Evolutionary conservation across 305 asterid species (phyloP), one percentile per base, ranked within the genome.

Genomic region (Fraxinus platypoda): DNA sequence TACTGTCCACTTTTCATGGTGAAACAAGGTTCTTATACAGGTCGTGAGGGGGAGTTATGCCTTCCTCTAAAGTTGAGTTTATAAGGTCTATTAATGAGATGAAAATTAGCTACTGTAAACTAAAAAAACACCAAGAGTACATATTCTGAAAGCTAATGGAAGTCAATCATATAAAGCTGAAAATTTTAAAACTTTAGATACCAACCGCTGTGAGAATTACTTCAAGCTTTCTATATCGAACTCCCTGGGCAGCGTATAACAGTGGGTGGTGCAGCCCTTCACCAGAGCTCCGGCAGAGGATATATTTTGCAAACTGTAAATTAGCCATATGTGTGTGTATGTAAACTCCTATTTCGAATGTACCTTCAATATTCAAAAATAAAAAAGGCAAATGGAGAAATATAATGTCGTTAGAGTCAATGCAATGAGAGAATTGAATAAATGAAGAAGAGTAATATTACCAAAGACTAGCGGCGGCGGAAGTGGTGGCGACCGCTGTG

Each of bases 191-290:
- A 3, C 2, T 23, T 28, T 6, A 37, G 21, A 6, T 12, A 81
- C 95, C 89, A 21, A 93, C 99, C 81, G 96, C 92, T 1, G 98
- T 95, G 76, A 94, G 98, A 78, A 95, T 94, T 87, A 95, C 92
- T 90, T 95, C 97, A 46, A 94, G 82, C 91, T 94, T 95, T 35
- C 97, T 85, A 75, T 94, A 90, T 8, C 98, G 95, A 77, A 93
- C 88, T 64, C 99, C 99, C 84, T 94, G 99, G 52, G 85, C 94
- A 28, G 93, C 92, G 82, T 81, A 90, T 25, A 94, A 82, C 76
- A 95, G 75, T 7, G 98, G 99, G 83, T 92, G 98, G 82, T 91
- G 98, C 86, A 94, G 82, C 37, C 76, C 71, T 17, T 52, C 25
- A 15, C 80, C 87, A 59, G 91, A 86, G 76, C 87, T 85, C 80